Evolutionary conservation across 2,329 filamentous ascomycete genomes (phyloP), one percentile per base, ranked within the genome.

Genomic region (Endocalyx cinctus): DNA sequence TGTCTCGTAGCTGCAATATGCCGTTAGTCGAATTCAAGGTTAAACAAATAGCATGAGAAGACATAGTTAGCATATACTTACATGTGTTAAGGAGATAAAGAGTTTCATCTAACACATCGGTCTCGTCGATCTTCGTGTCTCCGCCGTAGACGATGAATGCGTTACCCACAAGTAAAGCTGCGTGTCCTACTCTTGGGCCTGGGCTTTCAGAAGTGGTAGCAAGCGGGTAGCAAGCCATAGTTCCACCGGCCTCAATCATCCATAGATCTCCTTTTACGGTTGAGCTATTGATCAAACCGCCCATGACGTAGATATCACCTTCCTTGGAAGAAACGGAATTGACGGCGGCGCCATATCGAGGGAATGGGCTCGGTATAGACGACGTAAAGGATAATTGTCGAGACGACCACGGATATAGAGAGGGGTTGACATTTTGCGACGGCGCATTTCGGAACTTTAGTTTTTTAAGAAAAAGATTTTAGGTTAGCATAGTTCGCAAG

Each of bases 121-220:
- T 78, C 54, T 97, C 92, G 35, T 96, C 88, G 57, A 95, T 84
- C 63, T 98, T 98, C 32, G 92, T 98, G 60, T 98, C 94, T 55
- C 92, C 92, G 31, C 92, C 94, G 55, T 97, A 98, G 10, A 98
- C 92, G 48, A 98, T 98, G 59, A 97, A 98, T 1, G 92, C 92
- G 62, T 98, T 98, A 37, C 94, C 94, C 34, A 98, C 92, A 12
- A 98, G 72, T 52, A 98, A 69, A 68, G 89, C 94, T 14, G 90
- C 76, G 64, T 98, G 92, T 4, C 92, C 92, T 33, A 98, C 92
- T 66, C 92, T 79, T 2, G 94, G 92, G 4, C 92, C 89, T 2
- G 92, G 94, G 0, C 92, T 92, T 61, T 98, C 92, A 14, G 88
- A 85, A 1, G 88, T 92, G 1, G 92, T 96, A 10, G 84, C 79